Conservation (phyloP, 345 rosid species). For the Populus davidiana region DNA sequence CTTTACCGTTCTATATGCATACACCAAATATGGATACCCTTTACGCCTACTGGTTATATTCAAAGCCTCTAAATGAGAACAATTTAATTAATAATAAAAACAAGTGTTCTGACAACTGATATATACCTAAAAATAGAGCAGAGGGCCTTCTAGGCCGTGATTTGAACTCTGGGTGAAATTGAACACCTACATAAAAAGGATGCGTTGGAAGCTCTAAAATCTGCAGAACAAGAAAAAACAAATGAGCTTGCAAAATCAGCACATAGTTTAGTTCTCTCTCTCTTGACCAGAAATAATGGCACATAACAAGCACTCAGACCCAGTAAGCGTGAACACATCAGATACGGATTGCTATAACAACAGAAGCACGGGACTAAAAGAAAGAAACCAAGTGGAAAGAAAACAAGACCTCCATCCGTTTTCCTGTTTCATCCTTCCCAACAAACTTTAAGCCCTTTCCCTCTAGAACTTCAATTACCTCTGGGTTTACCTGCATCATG, state of each 20-base stretch:
- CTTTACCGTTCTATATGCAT: neutral
- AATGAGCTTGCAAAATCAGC: constrained; percentile 7
- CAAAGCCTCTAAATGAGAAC: neutral
- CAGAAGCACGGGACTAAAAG: neutral
- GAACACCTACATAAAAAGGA: constrained; percentile 30
- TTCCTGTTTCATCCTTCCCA: constrained; percentile 41
- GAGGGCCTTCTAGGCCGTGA: constrained; percentile 36
- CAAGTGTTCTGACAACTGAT: neutral
- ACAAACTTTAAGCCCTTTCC: constrained; percentile 33
- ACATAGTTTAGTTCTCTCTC: neutral
- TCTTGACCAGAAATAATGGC: neutral
- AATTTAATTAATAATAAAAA: neutral
- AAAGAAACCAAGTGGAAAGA: neutral
- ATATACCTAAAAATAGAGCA: constrained; percentile 30
- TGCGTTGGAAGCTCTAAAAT: constrained; percentile 34
- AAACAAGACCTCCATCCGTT: constrained; percentile 31
- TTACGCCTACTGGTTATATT: neutral
- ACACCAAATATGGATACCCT: neutral
- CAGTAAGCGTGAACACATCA: constrained; percentile 2
- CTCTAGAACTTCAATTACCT: constrained; percentile 23
- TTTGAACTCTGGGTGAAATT: constrained; percentile 38
- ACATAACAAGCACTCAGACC: neutral
- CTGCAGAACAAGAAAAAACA: constrained; percentile 13
- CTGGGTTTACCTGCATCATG: constrained; percentile 31
- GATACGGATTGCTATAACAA: neutral